phyloP scores from a whole-genome alignment of 805 yeast genomes.

The Wickerhamiella australiensis region DNA sequence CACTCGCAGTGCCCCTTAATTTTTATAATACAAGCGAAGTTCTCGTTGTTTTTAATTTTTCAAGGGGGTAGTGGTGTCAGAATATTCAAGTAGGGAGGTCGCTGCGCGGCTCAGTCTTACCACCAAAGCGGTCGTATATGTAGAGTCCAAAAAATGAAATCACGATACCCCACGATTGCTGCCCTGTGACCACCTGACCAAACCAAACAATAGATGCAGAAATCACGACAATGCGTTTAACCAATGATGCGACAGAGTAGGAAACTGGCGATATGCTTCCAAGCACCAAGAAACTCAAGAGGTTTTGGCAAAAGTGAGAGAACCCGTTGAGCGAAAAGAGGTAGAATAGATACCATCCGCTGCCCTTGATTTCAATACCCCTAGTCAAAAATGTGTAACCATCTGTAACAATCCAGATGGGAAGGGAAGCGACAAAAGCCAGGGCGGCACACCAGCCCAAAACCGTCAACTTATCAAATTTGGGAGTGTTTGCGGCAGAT shows the following conservation, averaged over 20 bases:
- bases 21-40: no score
- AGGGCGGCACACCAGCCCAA: slow-evolving; percentile 64
- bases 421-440: slow-evolving; percentile 60
- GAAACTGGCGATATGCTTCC: slow-evolving; percentile 76
- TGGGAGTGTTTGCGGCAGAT: slow-evolving; percentile 21
- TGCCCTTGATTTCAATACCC: slow-evolving; percentile 16
- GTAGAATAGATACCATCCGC: slow-evolving; percentile 29
- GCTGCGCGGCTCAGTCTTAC: slow-evolving; percentile 12
- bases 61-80: no score
- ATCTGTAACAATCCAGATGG: slow-evolving; percentile 60
- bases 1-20: no score
- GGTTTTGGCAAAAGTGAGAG: slow-evolving; percentile 67
- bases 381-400: slow-evolving; percentile 23
- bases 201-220: slow-evolving; percentile 60
- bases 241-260: slow-evolving; percentile 74
- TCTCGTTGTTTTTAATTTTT: no score
- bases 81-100: background rate
- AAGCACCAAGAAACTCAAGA: slow-evolving; percentile 67
- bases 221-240: slow-evolving; percentile 79
- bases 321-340: slow-evolving; percentile 54
- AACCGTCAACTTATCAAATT: slow-evolving; percentile 72
- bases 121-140: slow-evolving; percentile 34
- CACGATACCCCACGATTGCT: slow-evolving; percentile 34
- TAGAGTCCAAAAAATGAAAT: slow-evolving; percentile 33
- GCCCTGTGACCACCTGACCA: slow-evolving; percentile 33